phyloP scores from a whole-genome alignment of 208 protist genomes.

The Lotmaria passim region DNA sequence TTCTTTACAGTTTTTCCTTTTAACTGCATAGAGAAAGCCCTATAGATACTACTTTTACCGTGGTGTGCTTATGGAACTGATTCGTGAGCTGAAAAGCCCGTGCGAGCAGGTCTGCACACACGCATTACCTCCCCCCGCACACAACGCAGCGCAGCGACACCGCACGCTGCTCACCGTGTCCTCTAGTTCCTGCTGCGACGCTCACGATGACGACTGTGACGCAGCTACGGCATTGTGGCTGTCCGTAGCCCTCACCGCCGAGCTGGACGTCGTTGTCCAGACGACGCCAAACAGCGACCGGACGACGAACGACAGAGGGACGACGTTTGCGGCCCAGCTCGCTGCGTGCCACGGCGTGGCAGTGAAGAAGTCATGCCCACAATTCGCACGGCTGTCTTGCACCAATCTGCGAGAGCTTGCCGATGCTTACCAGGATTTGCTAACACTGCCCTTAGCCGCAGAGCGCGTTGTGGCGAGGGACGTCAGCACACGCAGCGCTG shows the following conservation, averaged over 20 bases:
- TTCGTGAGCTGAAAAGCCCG: slow-evolving; percentile 3
- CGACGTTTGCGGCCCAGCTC: not conserved
- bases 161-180: slow-evolving; percentile 1
- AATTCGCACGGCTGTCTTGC: slow-evolving; percentile 17
- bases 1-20: too few species aligned
- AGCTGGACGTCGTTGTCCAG: slow-evolving; percentile 18
- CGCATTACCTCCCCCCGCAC: not conserved
- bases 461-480: slow-evolving; percentile 14
- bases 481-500: slow-evolving; percentile 25
- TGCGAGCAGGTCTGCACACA: slow-evolving; percentile 15
- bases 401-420: not conserved
- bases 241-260: slow-evolving; percentile 24
- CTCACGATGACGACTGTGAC: not conserved
- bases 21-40: too few species aligned
- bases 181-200: slow-evolving; percentile 1
- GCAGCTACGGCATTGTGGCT: slow-evolving; percentile 10
- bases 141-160: not conserved
- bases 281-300: slow-evolving; percentile 1
- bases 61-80: slow-evolving; percentile 13
- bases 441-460: slow-evolving; percentile 9
- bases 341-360: slow-evolving; percentile 15
- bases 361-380: not conserved
- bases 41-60: not conserved
- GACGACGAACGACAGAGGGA: not conserved
- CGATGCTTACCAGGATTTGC: not conserved